phyloP scores from a whole-genome alignment of 176 grass and related monocot genomes.

The Cenchrus purpureus region DNA sequence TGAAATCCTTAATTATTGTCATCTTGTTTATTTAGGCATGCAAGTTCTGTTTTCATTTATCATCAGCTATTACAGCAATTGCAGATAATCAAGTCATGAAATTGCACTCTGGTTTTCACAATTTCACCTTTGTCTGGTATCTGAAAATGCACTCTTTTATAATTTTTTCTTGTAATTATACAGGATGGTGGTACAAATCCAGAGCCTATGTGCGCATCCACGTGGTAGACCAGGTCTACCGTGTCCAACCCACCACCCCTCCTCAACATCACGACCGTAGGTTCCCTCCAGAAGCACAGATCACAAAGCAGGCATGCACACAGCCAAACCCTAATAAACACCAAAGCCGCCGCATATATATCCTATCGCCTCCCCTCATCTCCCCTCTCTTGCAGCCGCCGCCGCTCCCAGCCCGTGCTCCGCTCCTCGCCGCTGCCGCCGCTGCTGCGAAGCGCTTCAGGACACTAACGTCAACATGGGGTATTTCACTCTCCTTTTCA shows the following conservation, averaged over 20 bases:
- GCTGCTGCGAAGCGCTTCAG: slow-evolving; percentile 30
- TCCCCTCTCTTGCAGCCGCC: slow-evolving; percentile 27
- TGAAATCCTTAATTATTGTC: too few relatives aligned
- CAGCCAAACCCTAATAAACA: slow-evolving; percentile 55
- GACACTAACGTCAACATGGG: slow-evolving; percentile 49
- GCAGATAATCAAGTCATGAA: too few relatives aligned
- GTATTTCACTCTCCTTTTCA: slow-evolving; percentile 1
- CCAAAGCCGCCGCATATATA: slow-evolving; percentile 31
- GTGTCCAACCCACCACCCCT: not conserved
- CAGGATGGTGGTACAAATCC: not conserved
- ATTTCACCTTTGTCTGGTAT: too few relatives aligned
- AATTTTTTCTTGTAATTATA: too few relatives aligned
- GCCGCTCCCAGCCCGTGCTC: slow-evolving; percentile 32
- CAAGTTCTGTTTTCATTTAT: too few relatives aligned
- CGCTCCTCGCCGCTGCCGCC: not conserved
- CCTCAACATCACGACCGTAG: slow-evolving; percentile 23
- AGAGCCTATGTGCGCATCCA: not conserved
- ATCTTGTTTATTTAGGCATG: too few relatives aligned
- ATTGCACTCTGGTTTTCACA: too few relatives aligned
- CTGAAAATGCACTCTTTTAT: too few relatives aligned
- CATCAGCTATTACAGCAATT: too few relatives aligned
- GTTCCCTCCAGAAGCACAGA: not conserved
- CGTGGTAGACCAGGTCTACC: slow-evolving; percentile 27
- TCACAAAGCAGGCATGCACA: slow-evolving; percentile 15
- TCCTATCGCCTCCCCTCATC: not conserved